These are phyloP conservation scores for Acacia concinna DNA, from an alignment of 331 rosid genomes.

Conservation along the genomic window DNA sequence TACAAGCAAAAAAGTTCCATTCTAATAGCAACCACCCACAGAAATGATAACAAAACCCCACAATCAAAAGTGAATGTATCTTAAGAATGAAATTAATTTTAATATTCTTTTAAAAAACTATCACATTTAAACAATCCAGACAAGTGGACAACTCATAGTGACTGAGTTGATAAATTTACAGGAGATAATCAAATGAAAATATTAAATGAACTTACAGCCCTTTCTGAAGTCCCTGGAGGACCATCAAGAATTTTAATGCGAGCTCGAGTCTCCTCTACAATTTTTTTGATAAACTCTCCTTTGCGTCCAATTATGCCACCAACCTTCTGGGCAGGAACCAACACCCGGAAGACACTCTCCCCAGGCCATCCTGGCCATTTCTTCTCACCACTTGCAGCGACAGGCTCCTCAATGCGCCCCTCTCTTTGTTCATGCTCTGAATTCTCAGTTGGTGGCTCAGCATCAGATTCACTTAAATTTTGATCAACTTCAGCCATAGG, in stretches of 20 bases:
- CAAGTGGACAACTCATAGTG: background rate
- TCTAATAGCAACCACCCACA: background rate
- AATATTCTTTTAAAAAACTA: background rate
- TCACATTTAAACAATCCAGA: background rate
- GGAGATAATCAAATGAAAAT: background rate
- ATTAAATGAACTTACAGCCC: conserved; percentile 76
- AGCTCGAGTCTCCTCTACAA: conserved; percentile 94
- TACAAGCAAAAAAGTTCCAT: conserved; percentile 5
- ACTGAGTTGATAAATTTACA: conserved; percentile 20
- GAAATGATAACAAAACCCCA: background rate
- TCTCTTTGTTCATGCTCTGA: conserved; percentile 42
- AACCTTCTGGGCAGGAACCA: conserved; percentile 95
- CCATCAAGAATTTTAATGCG: conserved; percentile 97
- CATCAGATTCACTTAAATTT: conserved; percentile 43
- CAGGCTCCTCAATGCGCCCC: conserved; percentile 47
- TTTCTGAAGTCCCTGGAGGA: conserved; percentile 92
- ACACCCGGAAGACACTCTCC: conserved; percentile 93
- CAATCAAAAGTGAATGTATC: background rate
- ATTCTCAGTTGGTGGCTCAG: conserved; percentile 37
- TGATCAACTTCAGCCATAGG: conserved; percentile 58
- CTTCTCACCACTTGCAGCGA: conserved; percentile 59
- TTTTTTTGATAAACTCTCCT: conserved; percentile 89
- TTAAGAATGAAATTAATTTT: background rate
- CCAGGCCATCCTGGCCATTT: conserved; percentile 99
- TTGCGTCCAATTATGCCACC: conserved; percentile 98